Evolutionary conservation across 768 basidiomycete species (phyloP), one percentile per base, ranked within the genome.

Genomic region (Chalciporus chontae): DNA sequence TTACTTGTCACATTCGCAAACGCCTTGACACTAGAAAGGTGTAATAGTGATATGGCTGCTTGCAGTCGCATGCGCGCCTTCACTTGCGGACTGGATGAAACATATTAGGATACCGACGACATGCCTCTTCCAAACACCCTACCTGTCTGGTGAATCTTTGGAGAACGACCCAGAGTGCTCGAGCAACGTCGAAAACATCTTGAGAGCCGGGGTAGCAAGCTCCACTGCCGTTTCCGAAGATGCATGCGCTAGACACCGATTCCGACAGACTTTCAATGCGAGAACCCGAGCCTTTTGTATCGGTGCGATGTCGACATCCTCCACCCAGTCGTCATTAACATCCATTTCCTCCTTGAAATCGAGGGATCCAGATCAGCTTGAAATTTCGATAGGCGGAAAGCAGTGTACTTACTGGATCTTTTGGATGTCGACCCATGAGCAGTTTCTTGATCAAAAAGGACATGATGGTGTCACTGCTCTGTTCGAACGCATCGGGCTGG

Each of bases 31-130:
- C 80, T 77, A 2, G 81, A 78, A 10, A 99, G 73, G 62, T 93
- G 91, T 24, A 96, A 70, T 41, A 98, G 63, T 4, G 87, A 91
- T 4, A 85, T 69, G 0, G 87, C 87, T 5, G 94, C 91, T 61
- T 90, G 85, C 8, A 97, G 70, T 26, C 95, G 81, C 70, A 98
- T 74, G 15, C 92, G 83, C 4, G 88, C 80, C 62, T 83, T 83
- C 31, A 82, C 79, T 67, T 76, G 75, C 3, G 77, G 74, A 55
- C 85, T 86, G 45, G 5, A 32, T 24, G 15, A 45, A 14, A n/a
- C 14, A 48, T 40, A 57, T 62, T 37, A 68, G 53, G 19, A 47
- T n/a, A 29, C n/a, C 5, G n/a, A 24, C 1, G 15, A 32, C n/a
- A 42, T 13, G 23, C 29, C 31, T 23, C 38, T 5, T 26, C 19